phyloP scores from a whole-genome alignment of 1,139 yeast species.

The Kurtzmaniella quercitrusa region DNA sequence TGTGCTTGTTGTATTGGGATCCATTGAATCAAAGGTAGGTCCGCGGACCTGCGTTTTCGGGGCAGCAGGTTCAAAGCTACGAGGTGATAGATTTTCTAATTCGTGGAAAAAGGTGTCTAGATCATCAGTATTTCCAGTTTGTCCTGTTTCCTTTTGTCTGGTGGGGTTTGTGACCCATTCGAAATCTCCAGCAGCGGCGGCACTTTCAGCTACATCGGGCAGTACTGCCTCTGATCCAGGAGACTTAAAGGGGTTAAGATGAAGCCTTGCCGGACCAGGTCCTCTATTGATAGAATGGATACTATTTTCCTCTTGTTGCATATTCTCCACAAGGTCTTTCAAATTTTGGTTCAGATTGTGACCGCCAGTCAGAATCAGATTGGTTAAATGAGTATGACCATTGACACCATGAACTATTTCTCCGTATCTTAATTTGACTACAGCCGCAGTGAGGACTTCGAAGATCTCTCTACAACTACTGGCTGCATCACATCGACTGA shows the following conservation, averaged over 20 bases:
- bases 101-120: constrained; percentile 43
- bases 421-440: constrained; percentile 57
- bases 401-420: constrained; percentile 29
- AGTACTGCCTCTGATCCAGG: constrained; percentile 1
- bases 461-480: constrained; percentile 65
- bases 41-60: not conserved
- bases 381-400: constrained; percentile 2
- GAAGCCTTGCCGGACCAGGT: not conserved
- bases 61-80: not conserved
- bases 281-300: not conserved
- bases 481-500: constrained; percentile 78
- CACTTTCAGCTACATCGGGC: constrained; percentile 1
- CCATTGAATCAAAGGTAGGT: not conserved
- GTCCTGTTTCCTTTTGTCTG: not conserved
- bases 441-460: constrained; percentile 68
- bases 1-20: not conserved
- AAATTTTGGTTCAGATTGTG: constrained; percentile 36
- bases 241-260: constrained; percentile 3
- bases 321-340: constrained; percentile 31
- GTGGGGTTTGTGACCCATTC: constrained; percentile 6
- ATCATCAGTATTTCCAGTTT: constrained; percentile 15
- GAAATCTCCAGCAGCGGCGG: not conserved
- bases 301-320: constrained; percentile 11
- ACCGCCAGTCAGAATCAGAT: not conserved
- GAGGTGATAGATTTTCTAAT: constrained; percentile 28